A percentile compares a stretch with the other conserved stretches of the same genome.
Conservation (phyloP, 2,329 filamentous ascomycete species). For the Colletotrichum shisoi region DNA sequence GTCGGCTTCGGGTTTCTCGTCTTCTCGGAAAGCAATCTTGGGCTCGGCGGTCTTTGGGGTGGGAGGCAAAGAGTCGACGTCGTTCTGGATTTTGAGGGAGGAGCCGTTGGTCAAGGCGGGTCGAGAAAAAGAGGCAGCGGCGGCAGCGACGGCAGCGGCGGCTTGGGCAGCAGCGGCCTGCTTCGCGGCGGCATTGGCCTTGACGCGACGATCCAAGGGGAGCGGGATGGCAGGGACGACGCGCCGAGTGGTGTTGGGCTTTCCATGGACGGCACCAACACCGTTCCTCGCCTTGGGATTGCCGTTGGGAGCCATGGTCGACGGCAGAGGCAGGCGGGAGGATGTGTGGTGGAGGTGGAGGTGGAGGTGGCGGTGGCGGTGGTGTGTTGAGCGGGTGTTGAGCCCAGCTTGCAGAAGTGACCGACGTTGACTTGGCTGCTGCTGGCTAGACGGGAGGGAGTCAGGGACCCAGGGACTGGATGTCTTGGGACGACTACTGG, state of each 20-base stretch:
- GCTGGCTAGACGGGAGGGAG: conserved; percentile 8
- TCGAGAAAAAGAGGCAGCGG: conserved; percentile 21
- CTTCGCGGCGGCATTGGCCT: conserved; percentile 46
- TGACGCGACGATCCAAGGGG: conserved; percentile 47
- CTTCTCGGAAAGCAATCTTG: neutral
- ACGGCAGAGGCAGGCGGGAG: conserved; percentile 22
- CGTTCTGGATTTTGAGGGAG: conserved; percentile 38
- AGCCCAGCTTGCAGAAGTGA: conserved; percentile 23
- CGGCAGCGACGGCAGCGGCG: conserved; percentile 33
- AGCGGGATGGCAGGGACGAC: conserved; percentile 52
- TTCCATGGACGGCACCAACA: conserved; percentile 35
- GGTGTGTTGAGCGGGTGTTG: conserved; percentile 26
- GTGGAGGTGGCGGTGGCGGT: too few relatives aligned
- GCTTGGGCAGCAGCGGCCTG: conserved; percentile 46
- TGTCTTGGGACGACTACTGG: conserved; percentile 17
- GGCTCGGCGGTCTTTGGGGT: conserved; percentile 35
- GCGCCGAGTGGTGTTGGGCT: conserved; percentile 42
- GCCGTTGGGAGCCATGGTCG: conserved; percentile 38
- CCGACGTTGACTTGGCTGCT: conserved; percentile 15
- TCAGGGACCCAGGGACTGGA: conserved; percentile 7
- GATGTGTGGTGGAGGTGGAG: conserved; percentile 19
- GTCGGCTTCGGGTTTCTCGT: conserved; percentile 11
- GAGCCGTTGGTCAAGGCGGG: conserved; percentile 39
- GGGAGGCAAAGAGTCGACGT: conserved; percentile 31
- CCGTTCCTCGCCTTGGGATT: conserved; percentile 37